Conservation (phyloP, 306 rosid genomes). For the Phaseolus lunatus region DNA sequence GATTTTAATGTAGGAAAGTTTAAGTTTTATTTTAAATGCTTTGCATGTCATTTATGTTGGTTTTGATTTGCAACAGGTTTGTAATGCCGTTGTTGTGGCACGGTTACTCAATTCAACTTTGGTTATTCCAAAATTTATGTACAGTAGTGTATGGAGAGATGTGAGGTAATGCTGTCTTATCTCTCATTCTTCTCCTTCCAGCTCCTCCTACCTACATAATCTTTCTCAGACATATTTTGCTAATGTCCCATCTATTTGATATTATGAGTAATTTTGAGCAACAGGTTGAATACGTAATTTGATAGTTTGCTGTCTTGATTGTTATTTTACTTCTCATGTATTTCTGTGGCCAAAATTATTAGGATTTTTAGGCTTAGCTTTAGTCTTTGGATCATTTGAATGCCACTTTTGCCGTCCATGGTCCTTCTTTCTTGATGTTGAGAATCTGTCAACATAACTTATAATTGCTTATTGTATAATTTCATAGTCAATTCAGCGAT, state of each 20-base stretch:
- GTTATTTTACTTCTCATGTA: conserved; percentile 6
- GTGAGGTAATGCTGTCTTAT: conserved; percentile 68
- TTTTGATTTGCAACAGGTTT: conserved; percentile 70
- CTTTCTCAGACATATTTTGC: conserved; percentile 14
- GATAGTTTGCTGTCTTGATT: not conserved
- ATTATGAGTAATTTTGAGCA: conserved; percentile 27
- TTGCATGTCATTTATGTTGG: conserved; percentile 2
- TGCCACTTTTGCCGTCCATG: conserved; percentile 22
- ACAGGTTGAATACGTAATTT: conserved; percentile 7
- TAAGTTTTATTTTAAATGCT: conserved; percentile 13
- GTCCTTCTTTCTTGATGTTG: conserved; percentile 23
- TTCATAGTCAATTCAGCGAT: conserved; percentile 87
- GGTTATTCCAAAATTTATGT: conserved; percentile 89
- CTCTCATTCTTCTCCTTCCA: conserved; percentile 25
- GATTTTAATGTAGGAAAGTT: conserved; percentile 25
- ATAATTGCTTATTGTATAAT: conserved; percentile 52
- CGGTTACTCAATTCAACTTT: conserved; percentile 82
- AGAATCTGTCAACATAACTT: conserved; percentile 36
- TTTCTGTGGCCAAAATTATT: conserved; percentile 5
- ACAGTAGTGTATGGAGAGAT: conserved; percentile 96
- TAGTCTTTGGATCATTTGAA: conserved; percentile 31
- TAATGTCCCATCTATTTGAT: conserved; percentile 20
- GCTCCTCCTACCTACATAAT: conserved; percentile 1
- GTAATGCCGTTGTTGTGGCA: conserved; percentile 89
- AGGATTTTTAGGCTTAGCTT: conserved; percentile 38